Evolutionary conservation across 1,284 basidiomycete species (phyloP).

Genomic region (Pseudomicrostroma phylloplanum): DNA sequence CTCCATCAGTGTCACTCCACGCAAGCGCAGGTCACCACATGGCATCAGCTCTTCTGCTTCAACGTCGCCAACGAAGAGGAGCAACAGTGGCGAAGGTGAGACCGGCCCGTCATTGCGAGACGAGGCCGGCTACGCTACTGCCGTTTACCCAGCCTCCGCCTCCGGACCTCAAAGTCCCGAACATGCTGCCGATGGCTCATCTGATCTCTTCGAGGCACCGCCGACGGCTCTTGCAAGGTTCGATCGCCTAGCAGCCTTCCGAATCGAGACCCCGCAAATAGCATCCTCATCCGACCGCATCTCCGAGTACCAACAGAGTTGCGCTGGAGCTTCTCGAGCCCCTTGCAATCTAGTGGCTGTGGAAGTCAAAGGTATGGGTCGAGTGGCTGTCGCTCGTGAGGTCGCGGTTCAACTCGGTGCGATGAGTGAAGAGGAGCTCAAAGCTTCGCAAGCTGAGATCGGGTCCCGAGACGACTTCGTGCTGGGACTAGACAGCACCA

Average conservation of each 20-base stretch:
- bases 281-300: too few species aligned
- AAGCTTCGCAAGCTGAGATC: background rate
- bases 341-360: background rate
- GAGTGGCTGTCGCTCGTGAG: conserved; percentile 2
- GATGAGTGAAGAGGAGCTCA: background rate
- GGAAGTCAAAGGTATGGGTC: conserved; percentile 2
- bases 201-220: background rate
- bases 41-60: background rate
- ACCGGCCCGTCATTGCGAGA: background rate
- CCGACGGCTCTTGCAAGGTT: background rate
- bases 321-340: background rate
- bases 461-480: background rate
- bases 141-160: background rate
- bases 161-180: background rate
- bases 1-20: background rate
- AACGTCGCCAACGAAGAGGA: background rate
- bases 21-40: background rate
- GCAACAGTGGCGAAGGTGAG: background rate
- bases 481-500: background rate
- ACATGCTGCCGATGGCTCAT: background rate
- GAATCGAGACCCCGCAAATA: background rate
- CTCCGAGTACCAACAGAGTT: too few species aligned
- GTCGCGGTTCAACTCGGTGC: background rate
- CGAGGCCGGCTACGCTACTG: background rate
- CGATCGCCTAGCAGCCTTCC: conserved; percentile 1